These are phyloP conservation scores for Albatrellus ellisii DNA, from an alignment of 768 basidiomycete species.

Conservation along the genomic window DNA sequence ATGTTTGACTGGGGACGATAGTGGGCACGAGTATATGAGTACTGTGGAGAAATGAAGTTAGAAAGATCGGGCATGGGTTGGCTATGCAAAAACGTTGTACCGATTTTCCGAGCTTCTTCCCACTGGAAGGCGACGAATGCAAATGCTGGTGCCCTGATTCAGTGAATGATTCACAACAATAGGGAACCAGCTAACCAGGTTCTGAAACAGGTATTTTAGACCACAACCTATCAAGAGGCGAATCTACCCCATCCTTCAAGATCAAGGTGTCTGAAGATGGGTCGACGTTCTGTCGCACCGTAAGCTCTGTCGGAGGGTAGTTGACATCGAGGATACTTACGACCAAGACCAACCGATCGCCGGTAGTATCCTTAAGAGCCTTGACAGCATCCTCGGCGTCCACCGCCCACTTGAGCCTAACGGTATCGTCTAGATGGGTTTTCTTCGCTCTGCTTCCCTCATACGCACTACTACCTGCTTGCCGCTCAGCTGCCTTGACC, in stretches of 20 bases:
- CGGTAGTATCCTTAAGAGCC: constrained; percentile 35
- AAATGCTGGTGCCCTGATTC: constrained; percentile 26
- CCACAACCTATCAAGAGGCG: constrained; percentile 30
- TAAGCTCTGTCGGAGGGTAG: background rate
- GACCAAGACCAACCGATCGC: constrained; percentile 44
- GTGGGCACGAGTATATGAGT: constrained; percentile 89
- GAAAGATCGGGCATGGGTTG: background rate
- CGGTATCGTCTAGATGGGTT: constrained; percentile 42
- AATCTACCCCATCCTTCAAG: constrained; percentile 28
- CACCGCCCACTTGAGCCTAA: constrained; percentile 56
- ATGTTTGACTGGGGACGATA: constrained; percentile 64
- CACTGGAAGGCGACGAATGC: constrained; percentile 59
- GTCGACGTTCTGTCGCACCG: constrained; percentile 45
- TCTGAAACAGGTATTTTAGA: constrained; percentile 39
- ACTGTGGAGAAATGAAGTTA: constrained; percentile 27
- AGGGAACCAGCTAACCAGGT: constrained; percentile 29
- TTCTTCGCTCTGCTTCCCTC: constrained; percentile 43
- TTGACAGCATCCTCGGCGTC: constrained; percentile 54
- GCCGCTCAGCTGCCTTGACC: constrained; percentile 64
- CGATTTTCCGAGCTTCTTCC: no score
- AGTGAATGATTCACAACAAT: constrained; percentile 4
- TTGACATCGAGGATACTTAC: constrained; percentile 27
- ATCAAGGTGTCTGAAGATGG: constrained; percentile 44
- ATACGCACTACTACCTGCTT: constrained; percentile 34
- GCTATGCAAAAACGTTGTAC: constrained; percentile 25